phyloP scores from a whole-genome alignment of 495 filamentous ascomycete species.

The Penicillium canariense region DNA sequence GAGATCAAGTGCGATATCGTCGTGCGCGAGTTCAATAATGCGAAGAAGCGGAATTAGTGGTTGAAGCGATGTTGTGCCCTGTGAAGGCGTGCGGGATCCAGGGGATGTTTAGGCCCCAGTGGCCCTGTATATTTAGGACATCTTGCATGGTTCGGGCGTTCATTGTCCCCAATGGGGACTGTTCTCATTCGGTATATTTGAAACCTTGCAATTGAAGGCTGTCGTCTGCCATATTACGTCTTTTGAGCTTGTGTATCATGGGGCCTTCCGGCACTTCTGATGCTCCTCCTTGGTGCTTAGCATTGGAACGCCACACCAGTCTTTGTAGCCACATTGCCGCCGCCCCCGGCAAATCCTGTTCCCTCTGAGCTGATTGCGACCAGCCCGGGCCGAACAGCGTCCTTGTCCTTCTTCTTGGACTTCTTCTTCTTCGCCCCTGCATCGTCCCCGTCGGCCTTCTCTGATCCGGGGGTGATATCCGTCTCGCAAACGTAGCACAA shows the following conservation, averaged over 20 bases:
- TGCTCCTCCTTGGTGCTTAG: constrained; percentile 32
- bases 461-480: constrained; percentile 53
- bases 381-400: constrained; percentile 64
- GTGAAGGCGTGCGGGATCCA: too few species aligned
- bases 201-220: background rate
- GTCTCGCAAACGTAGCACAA: constrained; percentile 88
- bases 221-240: constrained; percentile 3
- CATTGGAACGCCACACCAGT: constrained; percentile 82
- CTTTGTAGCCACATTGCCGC: constrained; percentile 78
- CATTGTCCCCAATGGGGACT: constrained; percentile 8
- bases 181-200: constrained; percentile 14
- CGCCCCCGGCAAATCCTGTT: constrained; percentile 88
- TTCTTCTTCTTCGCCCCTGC: constrained; percentile 33
- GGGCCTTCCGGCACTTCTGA: background rate
- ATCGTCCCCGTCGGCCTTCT: constrained; percentile 11
- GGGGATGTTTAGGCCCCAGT: too few species aligned
- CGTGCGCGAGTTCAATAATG: constrained; percentile 69
- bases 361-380: constrained; percentile 86
- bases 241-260: background rate
- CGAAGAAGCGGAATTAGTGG: constrained; percentile 32
- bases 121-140: constrained; percentile 27
- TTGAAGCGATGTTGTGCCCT: too few species aligned
- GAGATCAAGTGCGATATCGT: constrained; percentile 79
- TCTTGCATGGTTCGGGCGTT: constrained; percentile 30
- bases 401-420: constrained; percentile 46